Percentiles rank a stretch among this genome's conserved stretches.
Evolutionary conservation across 495 filamentous ascomycete species (phyloP).

Genomic region (Niebla homalea): DNA sequence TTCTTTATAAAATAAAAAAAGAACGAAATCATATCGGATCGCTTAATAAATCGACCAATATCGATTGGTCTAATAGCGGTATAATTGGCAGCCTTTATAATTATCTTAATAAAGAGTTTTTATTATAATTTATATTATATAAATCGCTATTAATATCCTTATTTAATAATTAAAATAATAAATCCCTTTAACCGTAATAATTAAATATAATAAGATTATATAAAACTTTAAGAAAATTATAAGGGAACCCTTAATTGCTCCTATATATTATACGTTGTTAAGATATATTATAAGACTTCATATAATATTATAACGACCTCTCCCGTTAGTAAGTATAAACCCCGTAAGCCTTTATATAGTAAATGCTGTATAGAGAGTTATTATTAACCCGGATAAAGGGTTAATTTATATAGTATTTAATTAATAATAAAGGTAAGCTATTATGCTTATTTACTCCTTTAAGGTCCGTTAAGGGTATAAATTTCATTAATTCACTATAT

Average conservation of each 20-base stretch:
- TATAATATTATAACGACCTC: constrained; percentile 50
- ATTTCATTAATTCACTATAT: too few relatives aligned
- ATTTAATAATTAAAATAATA: constrained; percentile 62
- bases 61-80: constrained; percentile 37
- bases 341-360: too few relatives aligned
- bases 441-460: too few relatives aligned
- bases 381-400: too few relatives aligned
- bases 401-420: too few relatives aligned
- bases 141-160: constrained; percentile 65
- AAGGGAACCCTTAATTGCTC: constrained; percentile 38
- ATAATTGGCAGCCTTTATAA: constrained; percentile 52
- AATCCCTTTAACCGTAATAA: constrained; percentile 50
- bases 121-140: constrained; percentile 63
- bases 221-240: constrained; percentile 44
- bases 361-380: too few relatives aligned
- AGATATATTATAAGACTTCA: constrained; percentile 67
- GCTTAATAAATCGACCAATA: constrained; percentile 41
- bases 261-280: constrained; percentile 58
- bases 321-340: constrained; percentile 12
- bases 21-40: constrained; percentile 57
- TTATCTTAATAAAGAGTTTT: constrained; percentile 25
- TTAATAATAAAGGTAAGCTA: too few relatives aligned
- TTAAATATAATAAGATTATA: constrained; percentile 70
- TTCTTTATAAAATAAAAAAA: constrained; percentile 71
- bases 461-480: too few relatives aligned